phyloP scores from a whole-genome alignment of 257 asterid genomes.

The Verbena officinalis region DNA sequence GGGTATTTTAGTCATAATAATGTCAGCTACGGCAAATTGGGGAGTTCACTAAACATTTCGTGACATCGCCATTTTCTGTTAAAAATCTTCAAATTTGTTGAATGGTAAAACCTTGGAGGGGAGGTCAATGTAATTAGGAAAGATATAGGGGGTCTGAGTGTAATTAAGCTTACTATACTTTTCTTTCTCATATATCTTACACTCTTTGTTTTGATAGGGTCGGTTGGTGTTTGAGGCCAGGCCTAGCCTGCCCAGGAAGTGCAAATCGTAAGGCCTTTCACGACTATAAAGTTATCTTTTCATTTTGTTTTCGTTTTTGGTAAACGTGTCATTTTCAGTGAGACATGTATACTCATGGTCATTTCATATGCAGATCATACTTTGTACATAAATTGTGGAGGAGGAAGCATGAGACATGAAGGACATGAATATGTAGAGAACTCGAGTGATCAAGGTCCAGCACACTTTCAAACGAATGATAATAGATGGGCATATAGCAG shows the following conservation, averaged over 20 bases:
- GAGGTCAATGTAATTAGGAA: too few species aligned
- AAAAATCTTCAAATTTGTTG: too few species aligned
- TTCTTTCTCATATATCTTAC: not conserved
- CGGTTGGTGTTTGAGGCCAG: slow-evolving; percentile 73
- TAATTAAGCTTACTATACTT: not conserved
- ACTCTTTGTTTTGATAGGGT: slow-evolving; percentile 33
- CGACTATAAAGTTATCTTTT: not conserved
- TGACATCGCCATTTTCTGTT: too few species aligned
- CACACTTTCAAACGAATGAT: slow-evolving; percentile 45
- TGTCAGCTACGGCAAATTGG: too few species aligned
- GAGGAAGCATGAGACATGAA: slow-evolving; percentile 41
- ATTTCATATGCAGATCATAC: slow-evolving; percentile 53
- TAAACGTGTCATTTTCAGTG: not conserved
- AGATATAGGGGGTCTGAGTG: not conserved
- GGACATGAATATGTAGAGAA: slow-evolving; percentile 68
- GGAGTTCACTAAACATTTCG: too few species aligned
- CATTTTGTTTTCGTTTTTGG: not conserved
- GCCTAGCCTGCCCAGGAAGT: slow-evolving; percentile 61
- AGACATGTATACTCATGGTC: slow-evolving; percentile 17
- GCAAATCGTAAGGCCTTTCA: slow-evolving; percentile 46
- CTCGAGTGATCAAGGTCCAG: slow-evolving; percentile 45
- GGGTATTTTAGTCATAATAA: too few species aligned
- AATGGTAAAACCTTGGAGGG: too few species aligned
- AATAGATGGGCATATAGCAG: slow-evolving; percentile 85
- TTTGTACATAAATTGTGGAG: slow-evolving; percentile 85